Evolutionary conservation across 2,329 filamentous ascomycete genomes (phyloP).

Genomic region (Bipolaris victoriae): DNA sequence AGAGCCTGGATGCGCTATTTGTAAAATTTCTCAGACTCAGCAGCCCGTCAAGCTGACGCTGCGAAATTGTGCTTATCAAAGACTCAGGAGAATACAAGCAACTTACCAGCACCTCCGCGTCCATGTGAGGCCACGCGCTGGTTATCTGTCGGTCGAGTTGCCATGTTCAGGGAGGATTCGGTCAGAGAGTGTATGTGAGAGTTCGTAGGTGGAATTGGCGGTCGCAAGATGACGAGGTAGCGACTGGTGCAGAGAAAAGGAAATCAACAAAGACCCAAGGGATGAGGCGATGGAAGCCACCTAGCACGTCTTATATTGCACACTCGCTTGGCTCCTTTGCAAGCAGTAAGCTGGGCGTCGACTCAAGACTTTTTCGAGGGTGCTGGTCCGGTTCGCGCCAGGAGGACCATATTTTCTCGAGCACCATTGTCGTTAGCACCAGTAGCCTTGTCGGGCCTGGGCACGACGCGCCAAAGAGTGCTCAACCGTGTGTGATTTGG

Average conservation of each 20-base stretch:
- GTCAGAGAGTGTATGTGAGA: neutral
- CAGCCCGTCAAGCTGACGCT: neutral
- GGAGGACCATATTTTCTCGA: slow-evolving; percentile 23
- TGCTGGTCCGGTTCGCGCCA: slow-evolving; percentile 16
- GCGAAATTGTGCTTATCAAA: neutral
- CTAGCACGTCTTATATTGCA: slow-evolving; percentile 20
- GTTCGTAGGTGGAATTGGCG: neutral
- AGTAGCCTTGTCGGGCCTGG: slow-evolving; percentile 30
- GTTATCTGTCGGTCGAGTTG: slow-evolving; percentile 30
- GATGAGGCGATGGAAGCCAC: slow-evolving; percentile 22
- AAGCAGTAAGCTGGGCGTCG: slow-evolving; percentile 23
- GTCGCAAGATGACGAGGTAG: slow-evolving; percentile 7
- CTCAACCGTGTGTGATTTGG: slow-evolving; percentile 15
- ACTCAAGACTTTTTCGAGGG: slow-evolving; percentile 15
- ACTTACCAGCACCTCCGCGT: slow-evolving; percentile 73
- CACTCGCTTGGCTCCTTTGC: slow-evolving; percentile 21
- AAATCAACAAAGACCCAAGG: slow-evolving; percentile 18
- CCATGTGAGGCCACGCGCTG: slow-evolving; percentile 65
- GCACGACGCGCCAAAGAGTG: slow-evolving; percentile 28
- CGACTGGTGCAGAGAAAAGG: slow-evolving; percentile 13
- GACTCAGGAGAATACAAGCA: slow-evolving; percentile 3
- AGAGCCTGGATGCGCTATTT: neutral
- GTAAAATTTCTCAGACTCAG: neutral
- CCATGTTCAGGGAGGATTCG: slow-evolving; percentile 20
- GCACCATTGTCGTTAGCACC: slow-evolving; percentile 29